Conservation (phyloP, 305 asterid genomes). For the Solanum hybrid region DNA sequence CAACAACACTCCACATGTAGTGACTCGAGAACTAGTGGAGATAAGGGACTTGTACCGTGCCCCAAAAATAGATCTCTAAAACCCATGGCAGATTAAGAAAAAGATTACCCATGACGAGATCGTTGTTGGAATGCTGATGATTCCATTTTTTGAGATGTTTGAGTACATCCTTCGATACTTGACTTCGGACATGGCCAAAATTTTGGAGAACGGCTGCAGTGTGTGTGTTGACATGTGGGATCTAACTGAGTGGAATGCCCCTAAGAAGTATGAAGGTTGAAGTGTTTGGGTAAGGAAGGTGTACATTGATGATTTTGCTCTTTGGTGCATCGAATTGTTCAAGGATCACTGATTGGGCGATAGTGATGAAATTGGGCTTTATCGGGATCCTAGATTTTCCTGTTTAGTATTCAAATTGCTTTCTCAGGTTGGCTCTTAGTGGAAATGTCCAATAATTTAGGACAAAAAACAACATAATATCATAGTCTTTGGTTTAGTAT, state of each 20-base stretch:
- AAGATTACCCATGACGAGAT: neutral
- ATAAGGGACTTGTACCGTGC: neutral
- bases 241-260: neutral
- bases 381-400: neutral
- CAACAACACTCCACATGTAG: neutral
- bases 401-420: neutral
- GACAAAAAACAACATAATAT: neutral
- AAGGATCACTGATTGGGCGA: neutral
- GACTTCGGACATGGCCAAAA: neutral
- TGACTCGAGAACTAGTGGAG: neutral
- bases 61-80: neutral
- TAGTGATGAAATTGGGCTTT: neutral
- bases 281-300: neutral
- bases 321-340: neutral
- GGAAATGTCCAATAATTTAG: neutral
- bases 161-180: neutral
- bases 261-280: neutral
- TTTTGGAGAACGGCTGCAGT: neutral
- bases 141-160: no score
- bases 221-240: neutral
- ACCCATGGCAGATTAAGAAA: neutral
- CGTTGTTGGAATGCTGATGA: neutral
- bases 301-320: neutral
- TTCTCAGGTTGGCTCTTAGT: neutral
- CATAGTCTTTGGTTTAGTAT: neutral